phyloP scores from a whole-genome alignment of 495 filamentous ascomycete species.

The Viridothelium virens region DNA sequence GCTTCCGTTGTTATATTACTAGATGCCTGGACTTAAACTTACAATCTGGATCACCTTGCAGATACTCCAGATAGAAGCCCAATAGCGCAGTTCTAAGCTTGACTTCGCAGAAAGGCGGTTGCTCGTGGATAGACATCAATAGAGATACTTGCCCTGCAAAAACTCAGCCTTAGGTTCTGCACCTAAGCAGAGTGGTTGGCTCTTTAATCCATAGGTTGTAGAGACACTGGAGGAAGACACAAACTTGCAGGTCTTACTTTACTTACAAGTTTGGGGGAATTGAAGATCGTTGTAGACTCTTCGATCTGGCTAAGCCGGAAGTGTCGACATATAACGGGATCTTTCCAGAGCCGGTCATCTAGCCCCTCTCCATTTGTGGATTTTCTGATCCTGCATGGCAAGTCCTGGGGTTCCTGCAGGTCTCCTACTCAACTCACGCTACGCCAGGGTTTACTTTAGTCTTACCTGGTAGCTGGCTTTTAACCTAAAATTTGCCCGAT shows the following conservation, averaged over 20 bases:
- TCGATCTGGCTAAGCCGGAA: too few relatives aligned
- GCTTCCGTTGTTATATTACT: neutral
- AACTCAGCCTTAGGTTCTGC: neutral
- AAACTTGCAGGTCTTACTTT: neutral
- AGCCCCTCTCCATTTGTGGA: too few relatives aligned
- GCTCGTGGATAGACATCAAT: neutral
- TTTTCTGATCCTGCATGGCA: neutral
- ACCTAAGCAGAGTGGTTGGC: neutral
- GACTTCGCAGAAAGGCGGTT: neutral
- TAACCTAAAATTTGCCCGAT: neutral
- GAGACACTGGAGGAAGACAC: neutral
- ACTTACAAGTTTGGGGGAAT: neutral
- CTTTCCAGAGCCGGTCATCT: too few relatives aligned
- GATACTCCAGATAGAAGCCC: neutral
- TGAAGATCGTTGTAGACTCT: too few relatives aligned
- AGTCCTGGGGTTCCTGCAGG: neutral
- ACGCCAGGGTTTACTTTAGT: neutral
- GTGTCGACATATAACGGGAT: too few relatives aligned
- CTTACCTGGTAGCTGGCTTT: slow-evolving; percentile 6
- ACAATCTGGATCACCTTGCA: neutral
- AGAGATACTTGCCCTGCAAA: neutral
- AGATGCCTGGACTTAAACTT: neutral
- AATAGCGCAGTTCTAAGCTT: neutral
- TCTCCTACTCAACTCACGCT: neutral
- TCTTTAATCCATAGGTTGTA: neutral